phyloP scores from a whole-genome alignment of 805 yeast species.

The Isabelozyma gotoi region DNA sequence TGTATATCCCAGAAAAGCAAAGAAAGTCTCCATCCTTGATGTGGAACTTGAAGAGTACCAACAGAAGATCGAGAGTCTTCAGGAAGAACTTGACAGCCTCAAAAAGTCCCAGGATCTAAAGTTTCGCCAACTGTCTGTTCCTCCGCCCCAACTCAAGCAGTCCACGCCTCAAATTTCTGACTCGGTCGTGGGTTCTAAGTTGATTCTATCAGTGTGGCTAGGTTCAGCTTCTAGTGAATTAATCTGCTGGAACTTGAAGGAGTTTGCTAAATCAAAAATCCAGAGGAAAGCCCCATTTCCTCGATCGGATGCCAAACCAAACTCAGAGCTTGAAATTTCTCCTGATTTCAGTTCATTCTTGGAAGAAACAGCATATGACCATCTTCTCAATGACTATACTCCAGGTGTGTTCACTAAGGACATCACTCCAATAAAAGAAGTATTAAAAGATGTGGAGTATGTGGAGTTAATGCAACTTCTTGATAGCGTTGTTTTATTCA shows the following conservation, averaged over 20 bases:
- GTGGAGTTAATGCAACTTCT: conserved; percentile 6
- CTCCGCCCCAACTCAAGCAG: background rate
- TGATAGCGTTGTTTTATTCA: conserved; percentile 15
- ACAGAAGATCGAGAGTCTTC: conserved; percentile 10
- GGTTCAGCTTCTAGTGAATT: conserved; percentile 25
- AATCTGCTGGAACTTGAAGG: conserved; percentile 22
- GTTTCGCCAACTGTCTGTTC: background rate
- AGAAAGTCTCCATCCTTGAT: conserved; percentile 16
- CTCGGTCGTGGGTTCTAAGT: conserved; percentile 3
- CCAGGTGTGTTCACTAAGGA: conserved; percentile 1
- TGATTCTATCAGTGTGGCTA: conserved; percentile 17
- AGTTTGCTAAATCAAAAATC: conserved; percentile 9
- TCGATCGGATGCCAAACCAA: background rate
- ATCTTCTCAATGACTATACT: conserved; percentile 5
- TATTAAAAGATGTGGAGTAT: background rate
- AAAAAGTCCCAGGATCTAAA: background rate
- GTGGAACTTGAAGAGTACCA: conserved; percentile 21
- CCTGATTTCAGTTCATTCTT: conserved; percentile 22
- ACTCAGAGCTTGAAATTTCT: conserved; percentile 13
- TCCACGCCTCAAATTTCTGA: background rate
- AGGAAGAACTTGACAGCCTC: conserved; percentile 5
- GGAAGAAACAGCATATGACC: conserved; percentile 22
- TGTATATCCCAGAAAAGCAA: conserved; percentile 19
- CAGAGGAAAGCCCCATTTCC: background rate
- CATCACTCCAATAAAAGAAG: background rate